Base-by-base conservation (phyloP, 2,329 filamentous ascomycete species). In the Falciphora oryzae region DNA sequence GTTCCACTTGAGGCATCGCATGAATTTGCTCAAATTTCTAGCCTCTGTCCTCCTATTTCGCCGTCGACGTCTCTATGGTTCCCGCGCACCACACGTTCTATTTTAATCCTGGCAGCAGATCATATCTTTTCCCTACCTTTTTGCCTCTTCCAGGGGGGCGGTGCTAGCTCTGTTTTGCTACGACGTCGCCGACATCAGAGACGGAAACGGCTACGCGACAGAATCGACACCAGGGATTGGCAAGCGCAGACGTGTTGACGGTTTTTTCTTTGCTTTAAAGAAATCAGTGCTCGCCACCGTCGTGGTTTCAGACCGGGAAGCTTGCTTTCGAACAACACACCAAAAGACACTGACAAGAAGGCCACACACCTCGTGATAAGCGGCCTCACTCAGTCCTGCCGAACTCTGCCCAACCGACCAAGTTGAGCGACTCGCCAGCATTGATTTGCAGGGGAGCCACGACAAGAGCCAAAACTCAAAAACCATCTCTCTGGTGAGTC, bases 1-100 rank as follows among this genome's bases (percentile, higher is more conserved):
- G 69, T 69, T 68, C 74, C 71, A 71, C 70, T 75, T 75, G 70
- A 71, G 73, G 67, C 68, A 73, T 72, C 72, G 73, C 74, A 74
- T 75, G 70, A 74, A 73, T 72, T 70, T 72, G 71, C 70, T 63
- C 44, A 53, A 71, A 70, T 70, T 70, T 70, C 69, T 68, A 67
- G 64, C 65, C 69, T 68, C 66, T 66, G 67, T 63, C 66, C 66
- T 65, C 68, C 66, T 69, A 67, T 66, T 68, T 57, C 57, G 18
- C 57, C 56, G 14, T 22, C 57, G 27, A 29, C 28, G 11, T 16
- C 57, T 27, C 57, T 53, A 58, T 31, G 57, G 28, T 58, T 58
- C 44, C 22, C 44, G 14, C 57, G 13, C 57, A 58, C 22, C 53
- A n/a, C 27, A 25, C 4, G 7, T 56, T 63, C 56, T 57, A 63